A percentile compares a stretch with the other conserved stretches of the same genome.
Evolutionary conservation across 2,329 filamentous ascomycete genomes (phyloP).

Genomic region (Fusarium sororula): DNA sequence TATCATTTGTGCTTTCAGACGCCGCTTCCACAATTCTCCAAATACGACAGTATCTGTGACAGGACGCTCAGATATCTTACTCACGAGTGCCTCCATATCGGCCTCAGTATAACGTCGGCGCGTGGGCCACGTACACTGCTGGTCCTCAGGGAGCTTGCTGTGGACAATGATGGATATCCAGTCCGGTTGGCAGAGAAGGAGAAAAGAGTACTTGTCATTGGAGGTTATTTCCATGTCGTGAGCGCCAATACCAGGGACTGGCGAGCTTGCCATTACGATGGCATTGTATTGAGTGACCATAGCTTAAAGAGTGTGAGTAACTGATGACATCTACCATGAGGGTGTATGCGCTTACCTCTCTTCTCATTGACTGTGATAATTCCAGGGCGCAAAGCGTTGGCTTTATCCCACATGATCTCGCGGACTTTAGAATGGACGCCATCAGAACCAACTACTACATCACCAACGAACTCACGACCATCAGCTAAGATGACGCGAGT

Average conservation of each 20-base stretch:
- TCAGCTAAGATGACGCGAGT: background rate
- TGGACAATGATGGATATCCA: background rate
- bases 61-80: background rate
- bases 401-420: background rate
- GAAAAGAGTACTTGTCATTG: background rate
- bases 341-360: background rate
- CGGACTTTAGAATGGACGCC: background rate
- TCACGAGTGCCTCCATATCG: background rate
- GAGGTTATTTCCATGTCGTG: background rate
- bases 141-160: background rate
- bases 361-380: background rate
- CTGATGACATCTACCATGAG: rapidly evolving
- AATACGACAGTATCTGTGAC: background rate
- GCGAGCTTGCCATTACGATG: background rate
- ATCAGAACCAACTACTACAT: background rate
- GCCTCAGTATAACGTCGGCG: background rate
- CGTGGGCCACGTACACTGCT: background rate
- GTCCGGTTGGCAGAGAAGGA: background rate
- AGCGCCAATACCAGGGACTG: background rate
- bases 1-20: background rate
- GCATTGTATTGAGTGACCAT: background rate
- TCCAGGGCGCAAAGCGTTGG: background rate
- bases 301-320: background rate
- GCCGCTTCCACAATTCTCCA: background rate
- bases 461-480: background rate